Conservation (phyloP, 2,329 filamentous ascomycete genomes). For the Sarocladiaceae sp. region DNA sequence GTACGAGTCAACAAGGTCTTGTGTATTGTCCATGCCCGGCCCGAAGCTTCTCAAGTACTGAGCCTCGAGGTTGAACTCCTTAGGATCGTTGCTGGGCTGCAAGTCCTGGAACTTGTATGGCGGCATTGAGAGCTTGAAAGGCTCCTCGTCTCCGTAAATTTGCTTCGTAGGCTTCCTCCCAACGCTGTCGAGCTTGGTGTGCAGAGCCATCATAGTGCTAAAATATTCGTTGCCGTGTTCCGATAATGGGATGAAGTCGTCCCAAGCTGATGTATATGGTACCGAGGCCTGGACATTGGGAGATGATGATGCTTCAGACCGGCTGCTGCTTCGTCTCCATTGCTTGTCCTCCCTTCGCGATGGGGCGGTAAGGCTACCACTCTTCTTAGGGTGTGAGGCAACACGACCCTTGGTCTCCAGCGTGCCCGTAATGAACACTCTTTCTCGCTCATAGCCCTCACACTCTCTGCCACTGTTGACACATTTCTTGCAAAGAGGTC, state of each 20-base stretch:
- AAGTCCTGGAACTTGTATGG: constrained; percentile 34
- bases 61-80: constrained; percentile 36
- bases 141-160: constrained; percentile 15
- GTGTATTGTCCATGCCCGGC: not conserved
- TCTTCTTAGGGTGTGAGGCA: constrained; percentile 49
- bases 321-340: constrained; percentile 15
- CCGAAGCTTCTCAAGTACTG: constrained; percentile 31
- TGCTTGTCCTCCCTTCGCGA: constrained; percentile 7
- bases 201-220: constrained; percentile 38
- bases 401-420: constrained; percentile 49
- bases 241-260: constrained; percentile 39
- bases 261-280: constrained; percentile 47
- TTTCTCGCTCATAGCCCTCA: constrained; percentile 58
- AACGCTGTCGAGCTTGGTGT: constrained; percentile 35
- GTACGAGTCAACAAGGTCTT: constrained; percentile 26
- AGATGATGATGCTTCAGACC: constrained; percentile 20
- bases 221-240: constrained; percentile 31
- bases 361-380: not conserved
- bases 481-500: constrained; percentile 58
- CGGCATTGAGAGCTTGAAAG: constrained; percentile 34
- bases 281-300: constrained; percentile 29
- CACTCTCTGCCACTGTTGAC: constrained; percentile 52
- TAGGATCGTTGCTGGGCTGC: constrained; percentile 24
- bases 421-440: constrained; percentile 61
- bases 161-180: not conserved